These are phyloP conservation scores for Fragilaria crotonensis DNA, from an alignment of 108 stramenopile species.

Conservation along the genomic window DNA sequence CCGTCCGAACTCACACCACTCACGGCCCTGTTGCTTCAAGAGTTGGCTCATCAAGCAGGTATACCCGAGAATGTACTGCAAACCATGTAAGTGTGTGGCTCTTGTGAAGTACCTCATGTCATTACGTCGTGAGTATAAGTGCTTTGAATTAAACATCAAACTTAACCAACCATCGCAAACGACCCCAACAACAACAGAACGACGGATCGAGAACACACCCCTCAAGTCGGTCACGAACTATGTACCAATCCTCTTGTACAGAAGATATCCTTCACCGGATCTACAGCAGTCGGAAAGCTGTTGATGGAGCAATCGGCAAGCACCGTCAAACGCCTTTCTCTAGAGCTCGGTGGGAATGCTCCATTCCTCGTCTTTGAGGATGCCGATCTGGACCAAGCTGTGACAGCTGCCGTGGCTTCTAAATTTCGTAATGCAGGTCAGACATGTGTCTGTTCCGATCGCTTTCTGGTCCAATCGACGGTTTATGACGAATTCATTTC, in stretches of 20 bases:
- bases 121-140: no score
- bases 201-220: constrained; percentile 34
- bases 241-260: constrained; percentile 61
- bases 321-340: constrained; percentile 77
- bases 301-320: constrained; percentile 49
- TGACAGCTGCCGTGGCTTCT: constrained; percentile 64
- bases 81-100: constrained; percentile 43
- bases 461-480: constrained; percentile 76
- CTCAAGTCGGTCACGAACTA: constrained; percentile 59
- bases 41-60: constrained; percentile 65
- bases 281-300: constrained; percentile 82
- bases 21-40: constrained; percentile 68
- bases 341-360: constrained; percentile 91
- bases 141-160: no score
- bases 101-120: no score
- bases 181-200: constrained; percentile 83
- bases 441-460: constrained; percentile 92
- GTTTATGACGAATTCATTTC: constrained; percentile 71
- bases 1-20: constrained; percentile 86
- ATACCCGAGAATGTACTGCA: constrained; percentile 71
- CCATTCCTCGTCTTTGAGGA: constrained; percentile 91
- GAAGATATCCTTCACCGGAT: constrained; percentile 93
- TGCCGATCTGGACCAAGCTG: constrained; percentile 75
- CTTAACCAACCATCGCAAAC: constrained; percentile 42
- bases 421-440: constrained; percentile 94